Base-by-base conservation (phyloP, 495 filamentous ascomycete species). In the Hyaloscypha variabilis region DNA sequence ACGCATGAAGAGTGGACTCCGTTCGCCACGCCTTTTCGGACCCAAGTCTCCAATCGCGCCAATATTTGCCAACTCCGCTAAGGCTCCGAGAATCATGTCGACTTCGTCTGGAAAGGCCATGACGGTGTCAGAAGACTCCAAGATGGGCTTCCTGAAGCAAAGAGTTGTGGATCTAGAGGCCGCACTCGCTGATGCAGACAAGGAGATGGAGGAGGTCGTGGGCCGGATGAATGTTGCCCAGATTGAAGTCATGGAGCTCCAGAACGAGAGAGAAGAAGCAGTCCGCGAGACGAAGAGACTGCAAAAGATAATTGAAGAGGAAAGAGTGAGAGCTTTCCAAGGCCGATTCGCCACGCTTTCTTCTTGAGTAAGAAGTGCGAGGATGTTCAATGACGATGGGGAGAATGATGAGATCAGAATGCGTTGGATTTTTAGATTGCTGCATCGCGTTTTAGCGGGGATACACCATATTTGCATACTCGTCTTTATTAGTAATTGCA, bases 161-260 rank as follows among this genome's bases (percentile, higher is more conserved):
- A 84, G 88, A 58, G 87, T 91, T 30, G 82, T 85, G 64, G 92
- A 96, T 71, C 84, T 99, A 14, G 95, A 99, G 77, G 86, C 83
- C 62, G 90, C 93, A 13, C 81, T 98, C 23, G 78, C 82, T 26
- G 86, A 95, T 65, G 92, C 95, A 23, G 95, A 98, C 70, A 79
- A 81, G 63, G 94, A 97, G 81, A 97, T 99, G 95, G 87, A 94
- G 73, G 90, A 95, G 75, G 94, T 97, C 2, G 91, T 99, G 19
- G 82, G 89, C 61, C 83, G 90, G 61, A 97, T 99, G 93, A 97
- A 93, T 77, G 82, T 86, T 64, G 93, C 94, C 8, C 95, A 98
- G 79, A 93, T 97, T 62, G 93, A 97, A 77, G 95, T 99, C 42
- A 87, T 93, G 73, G 87, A 93, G 71, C 82, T 99, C 59, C 94